These are phyloP conservation scores for Citeromyces siamensis DNA, from an alignment of 1,139 yeast genomes.

Conservation along the genomic window DNA sequence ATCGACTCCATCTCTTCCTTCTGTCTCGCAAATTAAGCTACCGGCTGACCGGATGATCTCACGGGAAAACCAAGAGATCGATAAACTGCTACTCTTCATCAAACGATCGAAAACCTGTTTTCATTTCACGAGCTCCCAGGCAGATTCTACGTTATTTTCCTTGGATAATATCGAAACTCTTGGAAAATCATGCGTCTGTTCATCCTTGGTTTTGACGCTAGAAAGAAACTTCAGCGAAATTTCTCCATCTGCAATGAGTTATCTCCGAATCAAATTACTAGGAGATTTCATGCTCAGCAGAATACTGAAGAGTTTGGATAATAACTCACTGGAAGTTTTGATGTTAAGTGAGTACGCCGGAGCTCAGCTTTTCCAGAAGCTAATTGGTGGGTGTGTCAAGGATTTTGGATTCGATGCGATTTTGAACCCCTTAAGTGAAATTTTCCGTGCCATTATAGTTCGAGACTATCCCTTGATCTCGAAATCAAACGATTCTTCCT, in stretches of 20 bases:
- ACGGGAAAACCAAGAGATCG: slow-evolving; percentile 3
- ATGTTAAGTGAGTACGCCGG: slow-evolving; percentile 33
- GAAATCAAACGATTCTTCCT: slow-evolving; percentile 21
- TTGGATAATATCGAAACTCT: slow-evolving; percentile 36
- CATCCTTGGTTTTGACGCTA: slow-evolving; percentile 47
- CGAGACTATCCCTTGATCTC: slow-evolving; percentile 54
- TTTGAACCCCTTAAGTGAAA: slow-evolving; percentile 50
- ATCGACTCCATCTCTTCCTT: slow-evolving; percentile 1
- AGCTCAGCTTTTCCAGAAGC: slow-evolving; percentile 36
- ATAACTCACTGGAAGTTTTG: slow-evolving; percentile 24
- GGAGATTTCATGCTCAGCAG: slow-evolving; percentile 30
- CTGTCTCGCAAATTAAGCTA: not conserved
- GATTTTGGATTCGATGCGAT: slow-evolving; percentile 72
- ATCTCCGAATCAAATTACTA: slow-evolving; percentile 39
- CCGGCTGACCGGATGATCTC: not conserved
- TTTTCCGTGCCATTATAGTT: slow-evolving; percentile 49
- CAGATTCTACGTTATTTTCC: slow-evolving; percentile 11
- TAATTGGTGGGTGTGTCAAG: slow-evolving; percentile 60
- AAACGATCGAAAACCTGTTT: slow-evolving; percentile 58
- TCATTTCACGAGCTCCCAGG: slow-evolving; percentile 24
- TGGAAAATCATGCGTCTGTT: slow-evolving; percentile 42
- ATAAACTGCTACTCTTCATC: slow-evolving; percentile 25
- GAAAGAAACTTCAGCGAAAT: slow-evolving; percentile 40
- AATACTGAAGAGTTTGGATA: slow-evolving; percentile 38
- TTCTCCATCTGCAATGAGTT: slow-evolving; percentile 36